Base-by-base conservation (phyloP, 139 green algal genomes). In the Chlorella sp. region DNA sequence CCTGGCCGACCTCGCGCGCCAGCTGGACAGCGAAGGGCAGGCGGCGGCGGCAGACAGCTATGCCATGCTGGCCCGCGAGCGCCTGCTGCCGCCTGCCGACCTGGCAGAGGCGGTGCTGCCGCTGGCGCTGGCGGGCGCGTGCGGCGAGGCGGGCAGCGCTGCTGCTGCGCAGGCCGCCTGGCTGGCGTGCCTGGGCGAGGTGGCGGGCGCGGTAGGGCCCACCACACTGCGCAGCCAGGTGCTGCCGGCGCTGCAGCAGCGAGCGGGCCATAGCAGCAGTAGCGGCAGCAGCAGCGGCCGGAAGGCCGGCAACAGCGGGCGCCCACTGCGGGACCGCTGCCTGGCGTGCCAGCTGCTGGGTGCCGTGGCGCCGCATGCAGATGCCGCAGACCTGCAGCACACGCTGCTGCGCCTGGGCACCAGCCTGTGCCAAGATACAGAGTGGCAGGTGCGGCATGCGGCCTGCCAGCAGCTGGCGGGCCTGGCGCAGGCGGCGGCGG, bases 391-490 rank as follows among this genome's bases (percentile, higher is more conserved):
- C 43, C n/a, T 84, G 43, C n/a, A 84, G 79, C 79, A 48, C 64
- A 54, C 43, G 41, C 43, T 84, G 79, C 64, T 84, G 64, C 41
- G 79, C 24, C 64, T 76, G n/a, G 64, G 43, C 9, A n/a, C 44
- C 43, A 38, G 32, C 11, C 64, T 84, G 62, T 84, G 79, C 64
- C 41, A 48, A 20, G 79, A 84, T 64, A 84, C 79, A 17, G 79
- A 84, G 43, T 84, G 79, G 79, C 79, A 76, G 79, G 79, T 84
- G 64, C 79, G 79, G n/a, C 79, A 76, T 6, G 79, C 79, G 26
- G 64, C 64, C 43, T 84, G 79, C 79, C 44, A 76, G 64, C 79
- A 76, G 79, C 79, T 84, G 32, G 64, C 79, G 19, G 36, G 30
- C 26, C 43, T 84, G 64, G 79, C 79, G n/a, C 51, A 60, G 14